These are phyloP conservation scores for Ligustrum vulgare DNA, from an alignment of 257 asterid species.

Conservation along the genomic window DNA sequence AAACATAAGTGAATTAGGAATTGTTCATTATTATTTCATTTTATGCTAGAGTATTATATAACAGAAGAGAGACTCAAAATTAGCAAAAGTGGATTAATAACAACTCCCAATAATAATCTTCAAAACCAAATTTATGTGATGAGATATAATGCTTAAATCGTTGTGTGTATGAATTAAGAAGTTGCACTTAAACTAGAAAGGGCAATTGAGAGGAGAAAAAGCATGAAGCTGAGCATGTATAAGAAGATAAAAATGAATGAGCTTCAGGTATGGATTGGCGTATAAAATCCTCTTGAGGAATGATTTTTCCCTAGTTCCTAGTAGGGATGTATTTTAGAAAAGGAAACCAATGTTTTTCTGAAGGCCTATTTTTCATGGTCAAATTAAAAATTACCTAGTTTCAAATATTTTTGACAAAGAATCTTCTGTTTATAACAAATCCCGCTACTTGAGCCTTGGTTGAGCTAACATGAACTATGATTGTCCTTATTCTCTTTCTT, in stretches of 20 bases:
- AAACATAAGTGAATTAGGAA: neutral
- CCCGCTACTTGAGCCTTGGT: neutral
- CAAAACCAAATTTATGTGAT: neutral
- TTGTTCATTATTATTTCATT: neutral
- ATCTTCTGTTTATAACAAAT: neutral
- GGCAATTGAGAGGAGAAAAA: neutral
- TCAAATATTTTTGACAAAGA: neutral
- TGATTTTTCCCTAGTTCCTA: neutral
- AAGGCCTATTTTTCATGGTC: neutral
- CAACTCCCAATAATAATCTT: neutral
- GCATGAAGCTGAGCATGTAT: neutral
- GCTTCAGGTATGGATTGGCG: neutral
- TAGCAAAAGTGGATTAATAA: neutral
- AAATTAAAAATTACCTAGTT: neutral
- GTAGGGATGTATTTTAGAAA: neutral
- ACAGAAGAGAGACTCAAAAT: neutral
- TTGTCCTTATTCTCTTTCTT: neutral
- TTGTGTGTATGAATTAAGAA: neutral
- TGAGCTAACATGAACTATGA: neutral
- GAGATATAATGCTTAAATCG: neutral
- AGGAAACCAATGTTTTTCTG: neutral
- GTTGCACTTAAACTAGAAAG: neutral
- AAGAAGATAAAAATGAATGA: neutral
- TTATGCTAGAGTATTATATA: neutral
- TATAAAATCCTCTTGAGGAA: neutral